Conservation (phyloP, 1,284 basidiomycete genomes). For the Leccinum fuscescens region DNA sequence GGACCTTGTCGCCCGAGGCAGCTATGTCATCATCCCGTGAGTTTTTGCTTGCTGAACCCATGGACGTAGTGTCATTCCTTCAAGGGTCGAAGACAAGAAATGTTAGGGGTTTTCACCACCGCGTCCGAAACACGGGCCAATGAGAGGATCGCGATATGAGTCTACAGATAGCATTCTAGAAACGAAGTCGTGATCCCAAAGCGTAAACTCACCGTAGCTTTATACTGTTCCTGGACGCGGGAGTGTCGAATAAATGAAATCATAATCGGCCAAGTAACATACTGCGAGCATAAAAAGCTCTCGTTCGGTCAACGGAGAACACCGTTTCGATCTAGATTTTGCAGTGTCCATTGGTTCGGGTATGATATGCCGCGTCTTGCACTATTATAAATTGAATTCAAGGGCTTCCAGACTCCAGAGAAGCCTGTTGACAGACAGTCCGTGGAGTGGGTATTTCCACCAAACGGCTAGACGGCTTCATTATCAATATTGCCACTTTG, state of each 20-base stretch:
- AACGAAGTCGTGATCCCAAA: constrained; percentile 7
- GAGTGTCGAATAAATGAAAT: constrained; percentile 11
- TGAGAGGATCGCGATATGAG: constrained; percentile 15
- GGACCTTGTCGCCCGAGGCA: not conserved
- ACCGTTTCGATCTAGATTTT: constrained; percentile 1
- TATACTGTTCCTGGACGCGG: constrained; percentile 19
- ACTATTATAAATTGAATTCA: not conserved
- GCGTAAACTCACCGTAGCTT: not conserved
- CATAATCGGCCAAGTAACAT: not conserved
- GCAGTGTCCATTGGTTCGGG: not conserved
- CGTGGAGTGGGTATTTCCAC: constrained; percentile 18
- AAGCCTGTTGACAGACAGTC: constrained; percentile 2
- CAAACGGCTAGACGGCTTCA: not conserved
- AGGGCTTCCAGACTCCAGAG: not conserved
- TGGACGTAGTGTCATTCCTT: constrained; percentile 4
- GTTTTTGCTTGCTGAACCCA: not conserved
- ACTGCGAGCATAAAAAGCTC: not conserved
- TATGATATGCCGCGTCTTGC: not conserved
- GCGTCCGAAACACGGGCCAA: constrained; percentile 22
- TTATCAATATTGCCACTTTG: constrained; percentile 1
- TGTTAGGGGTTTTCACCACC: constrained; percentile 3
- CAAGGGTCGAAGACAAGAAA: constrained; percentile 5
- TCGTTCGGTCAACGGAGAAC: constrained; percentile 1
- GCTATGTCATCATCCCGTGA: constrained; percentile 4
- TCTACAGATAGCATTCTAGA: constrained; percentile 19